phyloP scores from a whole-genome alignment of 306 rosid genomes.

The Gillenia trifoliata region DNA sequence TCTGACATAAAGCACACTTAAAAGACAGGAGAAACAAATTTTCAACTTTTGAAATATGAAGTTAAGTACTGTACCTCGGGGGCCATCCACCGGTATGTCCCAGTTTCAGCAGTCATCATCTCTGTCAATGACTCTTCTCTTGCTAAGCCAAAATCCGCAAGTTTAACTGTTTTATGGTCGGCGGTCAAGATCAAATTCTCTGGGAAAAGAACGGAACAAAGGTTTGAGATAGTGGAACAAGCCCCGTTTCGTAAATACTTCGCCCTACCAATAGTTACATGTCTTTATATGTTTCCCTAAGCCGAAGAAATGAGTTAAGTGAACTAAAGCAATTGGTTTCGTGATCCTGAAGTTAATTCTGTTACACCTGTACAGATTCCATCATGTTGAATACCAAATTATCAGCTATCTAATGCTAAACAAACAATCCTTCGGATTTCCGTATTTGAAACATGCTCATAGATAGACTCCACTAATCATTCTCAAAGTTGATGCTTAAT shows the following conservation, averaged over 20 bases:
- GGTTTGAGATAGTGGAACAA: not conserved
- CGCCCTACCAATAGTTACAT: not conserved
- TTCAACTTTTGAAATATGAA: constrained; percentile 11
- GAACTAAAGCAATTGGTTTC: not conserved
- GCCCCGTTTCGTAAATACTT: not conserved
- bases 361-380: not conserved
- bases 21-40: not conserved
- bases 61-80: constrained; percentile 55
- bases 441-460: not conserved
- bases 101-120: constrained; percentile 99
- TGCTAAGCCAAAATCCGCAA: constrained; percentile 91
- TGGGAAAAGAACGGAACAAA: constrained; percentile 23
- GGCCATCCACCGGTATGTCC: constrained; percentile 99
- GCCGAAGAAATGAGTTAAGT: not conserved
- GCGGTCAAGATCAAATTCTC: constrained; percentile 84
- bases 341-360: not conserved
- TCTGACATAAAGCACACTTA: constrained; percentile 4
- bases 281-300: too few relatives aligned
- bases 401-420: not conserved
- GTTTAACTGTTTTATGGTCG: constrained; percentile 78
- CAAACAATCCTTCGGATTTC: not conserved
- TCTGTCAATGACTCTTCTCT: constrained; percentile 93
- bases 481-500: not conserved
- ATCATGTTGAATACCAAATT: not conserved
- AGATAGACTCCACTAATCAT: not conserved